A percentile compares a stretch with the other conserved stretches of the same genome.
These are phyloP conservation scores for Claviceps digitariae DNA, from an alignment of 2,329 filamentous ascomycete species.

Conservation along the genomic window DNA sequence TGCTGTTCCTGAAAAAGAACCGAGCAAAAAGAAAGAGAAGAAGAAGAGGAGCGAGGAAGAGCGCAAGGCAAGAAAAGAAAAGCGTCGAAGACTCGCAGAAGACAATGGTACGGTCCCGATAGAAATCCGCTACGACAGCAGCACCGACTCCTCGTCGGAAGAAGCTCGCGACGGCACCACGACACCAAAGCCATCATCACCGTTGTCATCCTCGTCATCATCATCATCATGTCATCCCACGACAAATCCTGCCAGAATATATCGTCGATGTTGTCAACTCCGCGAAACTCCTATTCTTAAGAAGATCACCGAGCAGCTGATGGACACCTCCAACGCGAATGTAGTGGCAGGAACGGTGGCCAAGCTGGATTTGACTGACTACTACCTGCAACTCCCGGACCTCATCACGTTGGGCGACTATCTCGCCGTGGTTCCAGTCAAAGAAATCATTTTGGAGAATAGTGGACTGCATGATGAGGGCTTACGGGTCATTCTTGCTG, in stretches of 20 bases:
- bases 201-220: not conserved
- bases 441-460: conserved; percentile 75
- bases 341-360: conserved; percentile 61
- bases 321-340: conserved; percentile 51
- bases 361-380: conserved; percentile 72
- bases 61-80: conserved; percentile 81
- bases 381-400: conserved; percentile 71
- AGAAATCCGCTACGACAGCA: conserved; percentile 62
- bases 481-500: conserved; percentile 72
- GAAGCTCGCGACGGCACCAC: conserved; percentile 12
- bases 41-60: conserved; percentile 93
- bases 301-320: conserved; percentile 80
- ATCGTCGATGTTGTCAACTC: conserved; percentile 85
- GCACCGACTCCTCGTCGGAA: conserved; percentile 43
- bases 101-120: conserved; percentile 78
- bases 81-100: conserved; percentile 70
- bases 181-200: conserved; percentile 15
- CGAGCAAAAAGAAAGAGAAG: conserved; percentile 74
- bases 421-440: conserved; percentile 81
- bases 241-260: conserved; percentile 83
- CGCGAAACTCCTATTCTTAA: conserved; percentile 87
- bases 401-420: conserved; percentile 84
- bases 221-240: conserved; percentile 44
- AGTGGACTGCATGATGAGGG: conserved; percentile 80
- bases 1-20: conserved; percentile 25